Conservation (phyloP, 2,329 filamentous ascomycete species). For the Leptographium flavum region DNA sequence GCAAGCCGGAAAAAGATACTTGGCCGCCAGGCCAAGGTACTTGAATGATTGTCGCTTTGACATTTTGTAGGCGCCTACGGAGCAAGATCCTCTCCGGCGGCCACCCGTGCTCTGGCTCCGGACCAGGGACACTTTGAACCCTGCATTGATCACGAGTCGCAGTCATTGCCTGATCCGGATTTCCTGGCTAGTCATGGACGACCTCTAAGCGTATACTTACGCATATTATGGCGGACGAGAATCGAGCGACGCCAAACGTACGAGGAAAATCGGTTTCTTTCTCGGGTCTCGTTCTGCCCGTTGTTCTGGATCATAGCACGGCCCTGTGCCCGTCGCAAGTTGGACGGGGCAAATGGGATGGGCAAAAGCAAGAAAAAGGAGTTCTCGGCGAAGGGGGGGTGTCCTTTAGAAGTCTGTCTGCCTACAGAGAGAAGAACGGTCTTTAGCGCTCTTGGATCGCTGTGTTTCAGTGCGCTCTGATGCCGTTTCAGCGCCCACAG, state of each 20-base stretch:
- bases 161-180: neutral
- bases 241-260: too few relatives aligned
- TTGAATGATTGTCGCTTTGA: neutral
- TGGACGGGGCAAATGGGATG: too few relatives aligned
- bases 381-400: slow-evolving; percentile 9
- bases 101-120: neutral
- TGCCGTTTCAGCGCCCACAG: neutral
- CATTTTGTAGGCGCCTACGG: too few relatives aligned
- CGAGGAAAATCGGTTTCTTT: too few relatives aligned
- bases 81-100: neutral
- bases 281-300: too few relatives aligned
- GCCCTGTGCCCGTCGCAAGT: too few relatives aligned
- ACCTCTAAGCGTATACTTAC: too few relatives aligned
- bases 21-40: neutral
- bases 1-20: neutral
- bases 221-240: too few relatives aligned
- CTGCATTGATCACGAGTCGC: too few relatives aligned
- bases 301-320: too few relatives aligned
- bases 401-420: neutral
- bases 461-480: neutral
- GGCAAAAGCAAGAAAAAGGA: slow-evolving; percentile 1
- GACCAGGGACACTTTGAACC: too few relatives aligned
- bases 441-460: neutral
- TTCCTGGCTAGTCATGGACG: too few relatives aligned
- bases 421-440: neutral